Conservation (phyloP, 2,329 filamentous ascomycete genomes). For the Diplodia scrobiculata region DNA sequence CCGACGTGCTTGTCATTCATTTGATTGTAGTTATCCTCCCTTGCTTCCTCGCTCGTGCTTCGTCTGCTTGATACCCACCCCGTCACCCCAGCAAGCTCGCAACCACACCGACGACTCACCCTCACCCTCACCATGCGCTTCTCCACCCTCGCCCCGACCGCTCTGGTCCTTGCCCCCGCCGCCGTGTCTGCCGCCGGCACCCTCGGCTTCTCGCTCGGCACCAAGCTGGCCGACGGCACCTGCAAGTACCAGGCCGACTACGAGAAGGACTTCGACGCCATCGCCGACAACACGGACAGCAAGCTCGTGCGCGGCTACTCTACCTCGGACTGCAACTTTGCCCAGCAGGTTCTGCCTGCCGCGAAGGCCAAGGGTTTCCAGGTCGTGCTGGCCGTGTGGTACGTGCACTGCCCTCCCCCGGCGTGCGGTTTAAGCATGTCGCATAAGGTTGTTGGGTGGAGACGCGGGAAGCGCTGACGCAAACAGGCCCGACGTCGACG, state of each 20-base stretch:
- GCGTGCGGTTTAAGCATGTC: constrained; percentile 11
- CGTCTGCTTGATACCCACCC: constrained; percentile 13
- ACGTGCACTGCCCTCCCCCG: constrained; percentile 35
- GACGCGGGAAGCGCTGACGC: constrained; percentile 4
- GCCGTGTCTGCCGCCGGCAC: constrained; percentile 57
- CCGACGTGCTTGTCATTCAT: constrained; percentile 15
- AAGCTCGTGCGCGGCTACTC: constrained; percentile 68
- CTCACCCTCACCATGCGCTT: constrained; percentile 40
- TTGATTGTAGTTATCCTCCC: not conserved
- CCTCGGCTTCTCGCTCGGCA: constrained; percentile 68
- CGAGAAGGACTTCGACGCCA: constrained; percentile 64
- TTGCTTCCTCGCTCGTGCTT: not conserved
- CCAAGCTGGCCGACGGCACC: constrained; percentile 60
- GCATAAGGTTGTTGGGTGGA: constrained; percentile 10
- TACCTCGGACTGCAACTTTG: constrained; percentile 66
- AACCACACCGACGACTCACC: not conserved
- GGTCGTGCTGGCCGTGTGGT: constrained; percentile 72
- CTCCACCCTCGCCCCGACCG: constrained; percentile 38
- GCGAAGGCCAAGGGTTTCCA: constrained; percentile 66
- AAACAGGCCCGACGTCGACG: constrained; percentile 62
- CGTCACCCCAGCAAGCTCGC: constrained; percentile 7
- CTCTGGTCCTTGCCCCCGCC: constrained; percentile 48
- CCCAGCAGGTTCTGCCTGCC: constrained; percentile 64
- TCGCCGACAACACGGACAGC: constrained; percentile 54
- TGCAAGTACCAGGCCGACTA: constrained; percentile 68